phyloP scores from a whole-genome alignment of 2,329 filamentous ascomycete genomes.

The Colletotrichum siamense region DNA sequence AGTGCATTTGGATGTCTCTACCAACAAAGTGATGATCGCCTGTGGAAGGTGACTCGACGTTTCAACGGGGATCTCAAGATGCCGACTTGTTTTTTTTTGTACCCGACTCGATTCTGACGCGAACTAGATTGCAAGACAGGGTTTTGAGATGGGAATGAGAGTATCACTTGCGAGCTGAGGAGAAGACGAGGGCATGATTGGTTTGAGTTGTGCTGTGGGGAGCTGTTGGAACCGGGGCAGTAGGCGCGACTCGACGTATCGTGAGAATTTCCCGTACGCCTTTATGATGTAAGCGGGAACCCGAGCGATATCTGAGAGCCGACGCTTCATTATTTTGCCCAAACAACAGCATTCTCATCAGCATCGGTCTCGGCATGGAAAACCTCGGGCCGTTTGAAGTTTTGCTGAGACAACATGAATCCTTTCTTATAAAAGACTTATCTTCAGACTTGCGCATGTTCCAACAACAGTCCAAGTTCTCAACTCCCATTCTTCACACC shows the following conservation, averaged over 20 bases:
- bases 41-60: neutral
- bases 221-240: neutral
- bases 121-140: neutral
- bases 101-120: neutral
- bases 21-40: rapidly evolving
- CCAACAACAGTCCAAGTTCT: neutral
- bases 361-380: neutral
- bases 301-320: neutral
- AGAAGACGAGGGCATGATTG: neutral
- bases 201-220: neutral
- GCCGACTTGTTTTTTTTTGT: neutral
- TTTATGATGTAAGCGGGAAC: neutral
- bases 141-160: neutral
- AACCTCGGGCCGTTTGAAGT: neutral
- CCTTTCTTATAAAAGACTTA: no score
- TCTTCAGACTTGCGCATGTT: no score
- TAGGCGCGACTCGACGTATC: neutral
- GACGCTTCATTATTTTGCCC: neutral
- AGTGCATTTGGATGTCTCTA: neutral
- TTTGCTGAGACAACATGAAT: neutral
- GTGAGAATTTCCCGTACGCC: neutral
- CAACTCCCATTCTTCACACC: neutral
- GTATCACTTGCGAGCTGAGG: neutral
- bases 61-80: neutral
- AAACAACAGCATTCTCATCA: neutral